These are phyloP conservation scores for Chlorella ohadii DNA, from an alignment of 139 green algal genomes.

Conservation along the genomic window DNA sequence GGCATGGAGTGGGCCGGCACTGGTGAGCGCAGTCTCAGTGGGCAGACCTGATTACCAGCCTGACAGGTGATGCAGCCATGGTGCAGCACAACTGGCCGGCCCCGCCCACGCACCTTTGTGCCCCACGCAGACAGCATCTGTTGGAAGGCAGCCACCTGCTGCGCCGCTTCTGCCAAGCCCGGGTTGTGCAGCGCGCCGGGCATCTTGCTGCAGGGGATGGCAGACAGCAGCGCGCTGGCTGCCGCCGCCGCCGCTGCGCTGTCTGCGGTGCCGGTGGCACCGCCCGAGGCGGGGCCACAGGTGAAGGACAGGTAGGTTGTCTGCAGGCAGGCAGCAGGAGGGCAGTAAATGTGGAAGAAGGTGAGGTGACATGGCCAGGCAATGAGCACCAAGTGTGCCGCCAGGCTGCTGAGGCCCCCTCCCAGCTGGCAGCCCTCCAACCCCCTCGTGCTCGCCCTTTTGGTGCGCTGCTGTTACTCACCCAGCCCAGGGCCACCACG, in stretches of 20 bases:
- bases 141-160: constrained; percentile 34
- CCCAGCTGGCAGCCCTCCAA: too few relatives aligned
- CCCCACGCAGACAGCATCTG: constrained; percentile 26
- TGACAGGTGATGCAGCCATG: too few relatives aligned
- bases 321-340: background rate
- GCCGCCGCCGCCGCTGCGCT: background rate
- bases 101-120: background rate
- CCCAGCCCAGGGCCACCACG: constrained; percentile 49
- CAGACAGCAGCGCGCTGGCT: background rate
- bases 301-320: constrained; percentile 42
- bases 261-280: background rate
- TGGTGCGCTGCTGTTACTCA: background rate
- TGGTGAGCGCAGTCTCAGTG: too few relatives aligned
- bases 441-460: too few relatives aligned
- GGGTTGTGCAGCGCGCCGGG: background rate
- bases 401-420: too few relatives aligned
- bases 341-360: background rate
- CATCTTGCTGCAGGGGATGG: constrained; percentile 31
- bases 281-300: background rate
- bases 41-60: too few relatives aligned
- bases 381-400: too few relatives aligned
- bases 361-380: too few relatives aligned
- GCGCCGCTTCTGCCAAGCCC: constrained; percentile 2
- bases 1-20: background rate
- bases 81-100: too few relatives aligned